Evolutionary conservation across 805 yeast species (phyloP).

Genomic region (Hanseniaspora valbyensis): DNA sequence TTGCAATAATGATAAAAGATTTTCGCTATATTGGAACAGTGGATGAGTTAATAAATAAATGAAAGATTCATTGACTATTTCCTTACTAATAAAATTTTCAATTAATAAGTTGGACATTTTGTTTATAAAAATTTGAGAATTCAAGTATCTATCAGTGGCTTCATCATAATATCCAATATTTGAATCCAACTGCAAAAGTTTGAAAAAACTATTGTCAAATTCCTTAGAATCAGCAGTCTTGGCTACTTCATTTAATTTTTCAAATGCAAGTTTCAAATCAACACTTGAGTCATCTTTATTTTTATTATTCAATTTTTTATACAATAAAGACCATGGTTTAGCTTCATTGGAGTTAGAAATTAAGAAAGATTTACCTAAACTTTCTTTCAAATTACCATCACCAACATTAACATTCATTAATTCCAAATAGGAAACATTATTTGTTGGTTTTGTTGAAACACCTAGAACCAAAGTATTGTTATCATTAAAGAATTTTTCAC

Average conservation of each 20-base stretch:
- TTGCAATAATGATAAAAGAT: constrained; percentile 43
- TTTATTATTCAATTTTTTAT: constrained; percentile 22
- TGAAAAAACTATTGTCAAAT: constrained; percentile 29
- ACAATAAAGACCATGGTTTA: constrained; percentile 19
- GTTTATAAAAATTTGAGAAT: constrained; percentile 44
- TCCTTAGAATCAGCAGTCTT: constrained; percentile 16
- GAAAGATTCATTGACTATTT: constrained; percentile 44
- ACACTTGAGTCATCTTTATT: constrained; percentile 17
- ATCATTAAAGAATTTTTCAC: constrained; percentile 6
- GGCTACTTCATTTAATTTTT: neutral
- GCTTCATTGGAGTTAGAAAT: neutral
- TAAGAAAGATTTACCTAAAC: constrained; percentile 49
- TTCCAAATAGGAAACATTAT: constrained; percentile 26
- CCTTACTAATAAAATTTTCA: constrained; percentile 20
- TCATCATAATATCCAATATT: constrained; percentile 48
- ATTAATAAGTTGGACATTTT: constrained; percentile 37
- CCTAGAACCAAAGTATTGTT: constrained; percentile 26
- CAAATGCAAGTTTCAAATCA: constrained; percentile 4
- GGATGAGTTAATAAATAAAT: constrained; percentile 81
- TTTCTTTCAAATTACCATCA: constrained; percentile 53
- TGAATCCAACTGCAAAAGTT: constrained; percentile 25
- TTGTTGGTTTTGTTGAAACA: constrained; percentile 25
- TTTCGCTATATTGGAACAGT: constrained; percentile 47
- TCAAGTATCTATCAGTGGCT: constrained; percentile 44
- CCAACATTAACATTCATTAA: constrained; percentile 46